A percentile compares a stretch with the other conserved stretches of the same genome.
phyloP scores from a whole-genome alignment of 257 asterid genomes.

The Agastache rugosa region DNA sequence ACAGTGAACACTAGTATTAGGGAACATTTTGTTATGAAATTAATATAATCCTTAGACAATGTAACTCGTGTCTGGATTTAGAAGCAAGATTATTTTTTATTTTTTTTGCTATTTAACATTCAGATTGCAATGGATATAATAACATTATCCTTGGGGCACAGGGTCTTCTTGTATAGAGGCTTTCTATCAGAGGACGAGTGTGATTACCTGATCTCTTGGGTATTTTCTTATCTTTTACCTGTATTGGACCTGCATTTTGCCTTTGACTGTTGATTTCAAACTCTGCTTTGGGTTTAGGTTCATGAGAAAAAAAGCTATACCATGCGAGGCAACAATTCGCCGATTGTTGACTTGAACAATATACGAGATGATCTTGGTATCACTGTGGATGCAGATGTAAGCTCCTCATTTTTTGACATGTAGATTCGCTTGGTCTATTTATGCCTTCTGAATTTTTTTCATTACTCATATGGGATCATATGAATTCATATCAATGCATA shows the following conservation, averaged over 20 bases:
- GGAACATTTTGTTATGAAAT: constrained; percentile 15
- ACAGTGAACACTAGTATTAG: background rate
- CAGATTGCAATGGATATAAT: constrained; percentile 34
- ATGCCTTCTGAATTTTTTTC: constrained; percentile 16
- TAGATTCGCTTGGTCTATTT: background rate
- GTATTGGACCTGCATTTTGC: constrained; percentile 13
- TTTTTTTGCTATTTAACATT: constrained; percentile 13
- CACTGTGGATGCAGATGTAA: constrained; percentile 50
- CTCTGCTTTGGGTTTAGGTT: constrained; percentile 41
- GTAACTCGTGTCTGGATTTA: background rate
- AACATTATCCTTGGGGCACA: constrained; percentile 50
- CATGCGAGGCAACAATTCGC: constrained; percentile 29
- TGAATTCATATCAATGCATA: background rate
- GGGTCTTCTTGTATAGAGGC: constrained; percentile 74
- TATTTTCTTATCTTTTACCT: constrained; percentile 42
- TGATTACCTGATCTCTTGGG: constrained; percentile 70
- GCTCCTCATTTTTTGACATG: constrained; percentile 35
- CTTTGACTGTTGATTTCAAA: constrained; percentile 23
- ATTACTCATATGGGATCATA: background rate
- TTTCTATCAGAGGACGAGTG: constrained; percentile 82
- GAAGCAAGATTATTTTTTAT: background rate
- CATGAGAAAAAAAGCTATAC: constrained; percentile 38
- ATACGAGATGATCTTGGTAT: constrained; percentile 38
- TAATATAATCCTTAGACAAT: constrained; percentile 1
- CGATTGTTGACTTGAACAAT: constrained; percentile 33